Conservation (phyloP, 2,329 filamentous ascomycete species). For the Aspergillus hiratsukae region DNA sequence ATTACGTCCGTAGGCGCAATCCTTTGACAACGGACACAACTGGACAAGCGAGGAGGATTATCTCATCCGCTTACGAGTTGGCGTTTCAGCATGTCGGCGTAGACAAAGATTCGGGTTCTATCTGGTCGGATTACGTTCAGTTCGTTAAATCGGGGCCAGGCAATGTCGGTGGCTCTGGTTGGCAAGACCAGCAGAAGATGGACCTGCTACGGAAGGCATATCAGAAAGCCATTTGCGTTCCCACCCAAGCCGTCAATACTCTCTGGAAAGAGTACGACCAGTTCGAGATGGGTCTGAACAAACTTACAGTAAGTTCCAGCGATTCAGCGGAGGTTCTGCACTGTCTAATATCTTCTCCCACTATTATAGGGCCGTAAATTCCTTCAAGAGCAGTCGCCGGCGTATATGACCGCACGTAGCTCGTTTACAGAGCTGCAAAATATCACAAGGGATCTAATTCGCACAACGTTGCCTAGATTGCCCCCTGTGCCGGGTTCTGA, state of each 20-base stretch:
- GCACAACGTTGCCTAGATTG: constrained; percentile 73
- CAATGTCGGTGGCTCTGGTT: constrained; percentile 74
- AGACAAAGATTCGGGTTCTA: constrained; percentile 80
- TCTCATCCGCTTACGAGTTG: constrained; percentile 86
- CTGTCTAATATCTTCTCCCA: constrained; percentile 6
- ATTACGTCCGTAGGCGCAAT: constrained; percentile 89
- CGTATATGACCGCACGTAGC: constrained; percentile 93
- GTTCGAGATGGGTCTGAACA: constrained; percentile 92
- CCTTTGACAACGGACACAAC: constrained; percentile 76
- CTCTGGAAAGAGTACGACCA: constrained; percentile 98
- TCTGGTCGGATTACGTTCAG: constrained; percentile 94
- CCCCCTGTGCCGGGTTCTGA: constrained; percentile 82
- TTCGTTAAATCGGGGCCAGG: constrained; percentile 89
- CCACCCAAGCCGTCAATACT: constrained; percentile 74
- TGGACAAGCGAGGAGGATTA: constrained; percentile 69
- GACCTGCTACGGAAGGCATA: constrained; percentile 88
- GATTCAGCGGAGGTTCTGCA: not conserved
- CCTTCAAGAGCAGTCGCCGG: constrained; percentile 83
- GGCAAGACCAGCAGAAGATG: constrained; percentile 99
- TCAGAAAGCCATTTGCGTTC: constrained; percentile 81
- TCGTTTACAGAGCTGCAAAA: constrained; percentile 89
- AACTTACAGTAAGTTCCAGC: constrained; percentile 63
- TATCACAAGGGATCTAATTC: constrained; percentile 69
- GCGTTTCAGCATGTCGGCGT: constrained; percentile 85
- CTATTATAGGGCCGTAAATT: constrained; percentile 75